A percentile compares a stretch with the other conserved stretches of the same genome.
phyloP scores from a whole-genome alignment of 2,329 filamentous ascomycete genomes.

The Fusarium metavorans region DNA sequence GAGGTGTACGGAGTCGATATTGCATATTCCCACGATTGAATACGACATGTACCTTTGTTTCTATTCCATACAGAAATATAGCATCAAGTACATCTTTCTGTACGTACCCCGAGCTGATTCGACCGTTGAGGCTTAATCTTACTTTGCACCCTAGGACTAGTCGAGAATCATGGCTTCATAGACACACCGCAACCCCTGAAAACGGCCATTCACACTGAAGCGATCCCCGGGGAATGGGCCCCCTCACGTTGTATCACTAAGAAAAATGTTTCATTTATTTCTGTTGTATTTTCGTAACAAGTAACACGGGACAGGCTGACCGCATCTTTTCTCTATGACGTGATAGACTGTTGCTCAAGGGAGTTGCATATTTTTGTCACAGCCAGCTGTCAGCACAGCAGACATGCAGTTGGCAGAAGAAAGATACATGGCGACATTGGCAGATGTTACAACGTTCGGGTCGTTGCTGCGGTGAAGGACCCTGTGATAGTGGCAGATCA shows the following conservation, averaged over 20 bases:
- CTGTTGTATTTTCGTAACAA: neutral
- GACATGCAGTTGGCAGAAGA: neutral
- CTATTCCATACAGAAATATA: neutral
- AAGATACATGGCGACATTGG: neutral
- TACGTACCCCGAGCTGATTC: neutral
- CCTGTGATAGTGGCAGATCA: constrained; percentile 6
- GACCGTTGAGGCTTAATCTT: neutral
- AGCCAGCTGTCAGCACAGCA: neutral
- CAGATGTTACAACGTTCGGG: neutral
- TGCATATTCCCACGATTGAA: neutral
- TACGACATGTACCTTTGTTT: neutral
- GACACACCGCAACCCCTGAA: neutral
- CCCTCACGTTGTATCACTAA: constrained; percentile 7
- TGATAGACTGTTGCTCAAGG: constrained; percentile 11
- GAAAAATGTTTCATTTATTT: neutral
- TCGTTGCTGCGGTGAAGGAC: neutral
- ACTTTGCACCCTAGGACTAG: neutral
- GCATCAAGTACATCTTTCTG: neutral
- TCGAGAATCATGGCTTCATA: neutral
- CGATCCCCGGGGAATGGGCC: neutral
- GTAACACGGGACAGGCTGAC: neutral
- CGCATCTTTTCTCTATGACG: constrained; percentile 28
- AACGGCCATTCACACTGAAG: neutral
- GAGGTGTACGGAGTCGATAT: neutral
- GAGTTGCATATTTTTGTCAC: neutral